A percentile compares a stretch with the other conserved stretches of the same genome.
Evolutionary conservation across 2,329 filamentous ascomycete species (phyloP).

Genomic region (Hirsutella thompsonii): DNA sequence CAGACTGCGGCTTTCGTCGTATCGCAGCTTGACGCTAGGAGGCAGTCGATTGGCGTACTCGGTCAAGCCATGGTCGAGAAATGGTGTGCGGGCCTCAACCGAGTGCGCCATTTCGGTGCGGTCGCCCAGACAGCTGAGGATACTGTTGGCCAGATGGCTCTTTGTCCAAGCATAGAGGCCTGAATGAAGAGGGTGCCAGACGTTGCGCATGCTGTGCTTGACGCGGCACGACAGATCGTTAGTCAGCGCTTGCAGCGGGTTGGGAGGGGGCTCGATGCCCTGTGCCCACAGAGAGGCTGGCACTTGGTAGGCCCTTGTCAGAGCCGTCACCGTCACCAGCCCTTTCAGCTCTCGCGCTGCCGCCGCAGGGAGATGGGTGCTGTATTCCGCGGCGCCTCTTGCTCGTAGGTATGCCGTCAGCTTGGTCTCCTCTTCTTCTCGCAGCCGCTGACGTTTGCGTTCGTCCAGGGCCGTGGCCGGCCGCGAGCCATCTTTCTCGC

Average conservation of each 20-base stretch:
- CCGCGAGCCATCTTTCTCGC: slow-evolving; percentile 30
- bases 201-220: background rate
- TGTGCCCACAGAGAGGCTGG: background rate
- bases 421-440: background rate
- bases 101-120: slow-evolving; percentile 22
- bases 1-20: background rate
- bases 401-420: background rate
- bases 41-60: slow-evolving; percentile 6
- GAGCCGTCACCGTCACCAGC: background rate
- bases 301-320: background rate
- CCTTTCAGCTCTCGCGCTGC: background rate
- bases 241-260: background rate
- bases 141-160: slow-evolving; percentile 11
- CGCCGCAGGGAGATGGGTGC: background rate
- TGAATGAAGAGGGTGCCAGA: slow-evolving; percentile 4
- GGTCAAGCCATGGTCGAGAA: slow-evolving; percentile 14
- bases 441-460: background rate
- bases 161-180: slow-evolving; percentile 4
- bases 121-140: slow-evolving; percentile 19
- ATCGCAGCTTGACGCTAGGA: slow-evolving; percentile 4
- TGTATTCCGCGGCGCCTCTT: background rate
- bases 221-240: background rate
- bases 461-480: slow-evolving; percentile 10
- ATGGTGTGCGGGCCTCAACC: slow-evolving; percentile 21
- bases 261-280: background rate